Evolutionary conservation across 352 stramenopile species (phyloP).

Genomic region (Globisporangium carolinianum): DNA sequence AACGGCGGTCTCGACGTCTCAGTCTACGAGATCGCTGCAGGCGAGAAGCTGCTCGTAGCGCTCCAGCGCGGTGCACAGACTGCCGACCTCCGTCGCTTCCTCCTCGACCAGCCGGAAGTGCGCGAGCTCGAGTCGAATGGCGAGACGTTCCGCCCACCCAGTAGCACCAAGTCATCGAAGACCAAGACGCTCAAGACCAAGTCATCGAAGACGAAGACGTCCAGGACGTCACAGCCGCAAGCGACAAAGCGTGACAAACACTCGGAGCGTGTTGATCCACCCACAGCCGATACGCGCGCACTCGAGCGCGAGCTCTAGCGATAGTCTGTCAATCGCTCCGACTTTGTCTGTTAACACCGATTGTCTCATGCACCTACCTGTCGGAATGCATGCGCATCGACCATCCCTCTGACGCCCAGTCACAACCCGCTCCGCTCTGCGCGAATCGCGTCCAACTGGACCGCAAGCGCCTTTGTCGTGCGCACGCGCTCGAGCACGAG

Average conservation of each 20-base stretch:
- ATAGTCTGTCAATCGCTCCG: background rate
- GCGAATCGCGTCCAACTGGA: slow-evolving; percentile 59
- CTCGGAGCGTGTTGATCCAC: too few relatives aligned
- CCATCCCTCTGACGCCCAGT: background rate
- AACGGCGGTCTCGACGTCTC: slow-evolving; percentile 62
- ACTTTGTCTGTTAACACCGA: background rate
- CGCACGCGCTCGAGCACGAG: slow-evolving; percentile 55
- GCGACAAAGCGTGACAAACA: background rate
- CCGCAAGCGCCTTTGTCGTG: slow-evolving; percentile 56
- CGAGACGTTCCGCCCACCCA: slow-evolving; percentile 18
- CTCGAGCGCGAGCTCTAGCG: background rate
- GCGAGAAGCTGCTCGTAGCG: slow-evolving; percentile 49
- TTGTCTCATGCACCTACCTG: background rate
- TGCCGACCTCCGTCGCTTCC: slow-evolving; percentile 38
- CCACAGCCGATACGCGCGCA: background rate
- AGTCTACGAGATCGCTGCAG: slow-evolving; percentile 56
- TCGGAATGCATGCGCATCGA: background rate
- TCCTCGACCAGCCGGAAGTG: slow-evolving; percentile 43
- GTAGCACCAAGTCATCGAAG: slow-evolving; percentile 10
- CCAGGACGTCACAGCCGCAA: background rate
- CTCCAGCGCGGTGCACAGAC: slow-evolving; percentile 56
- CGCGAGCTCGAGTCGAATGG: slow-evolving; percentile 64
- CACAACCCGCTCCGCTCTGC: slow-evolving; percentile 38
- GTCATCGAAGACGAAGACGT: slow-evolving; percentile 5
- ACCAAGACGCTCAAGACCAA: slow-evolving; percentile 11